Conservation (phyloP, 2,329 filamentous ascomycete species). For the Hypoxylon sp. region DNA sequence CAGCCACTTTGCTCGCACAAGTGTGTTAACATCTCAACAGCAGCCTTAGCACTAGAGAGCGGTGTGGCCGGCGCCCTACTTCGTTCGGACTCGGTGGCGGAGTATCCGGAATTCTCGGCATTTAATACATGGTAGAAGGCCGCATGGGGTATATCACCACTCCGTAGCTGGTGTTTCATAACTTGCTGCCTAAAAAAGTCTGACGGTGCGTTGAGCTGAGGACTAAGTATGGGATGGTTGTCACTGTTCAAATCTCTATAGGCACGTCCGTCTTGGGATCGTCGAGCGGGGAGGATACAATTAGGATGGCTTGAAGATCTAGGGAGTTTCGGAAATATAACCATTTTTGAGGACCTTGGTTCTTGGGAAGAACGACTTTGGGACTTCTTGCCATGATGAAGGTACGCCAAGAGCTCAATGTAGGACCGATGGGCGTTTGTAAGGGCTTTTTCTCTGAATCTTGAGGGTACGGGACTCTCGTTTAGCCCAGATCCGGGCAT, state of each 20-base stretch:
- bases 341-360: constrained; percentile 61
- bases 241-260: constrained; percentile 37
- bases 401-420: constrained; percentile 75
- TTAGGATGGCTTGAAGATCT: constrained; percentile 51
- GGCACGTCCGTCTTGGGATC: constrained; percentile 32
- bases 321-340: constrained; percentile 69
- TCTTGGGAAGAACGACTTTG: constrained; percentile 58
- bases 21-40: constrained; percentile 78
- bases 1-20: constrained; percentile 85
- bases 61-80: constrained; percentile 57
- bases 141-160: constrained; percentile 38
- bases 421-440: constrained; percentile 81
- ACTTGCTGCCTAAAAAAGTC: constrained; percentile 36
- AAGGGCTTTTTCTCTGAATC: constrained; percentile 78
- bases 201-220: constrained; percentile 32
- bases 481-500: constrained; percentile 34
- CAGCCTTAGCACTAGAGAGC: constrained; percentile 72
- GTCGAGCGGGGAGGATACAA: constrained; percentile 40
- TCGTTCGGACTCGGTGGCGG: constrained; percentile 42
- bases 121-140: constrained; percentile 49
- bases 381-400: constrained; percentile 72
- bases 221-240: constrained; percentile 27
- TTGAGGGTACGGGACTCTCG: constrained; percentile 53
- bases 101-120: constrained; percentile 43
- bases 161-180: constrained; percentile 39